A percentile compares a stretch with the other conserved stretches of the same genome.
Evolutionary conservation across 1,284 basidiomycete species (phyloP).

Genomic region (Naganishia cerealis): DNA sequence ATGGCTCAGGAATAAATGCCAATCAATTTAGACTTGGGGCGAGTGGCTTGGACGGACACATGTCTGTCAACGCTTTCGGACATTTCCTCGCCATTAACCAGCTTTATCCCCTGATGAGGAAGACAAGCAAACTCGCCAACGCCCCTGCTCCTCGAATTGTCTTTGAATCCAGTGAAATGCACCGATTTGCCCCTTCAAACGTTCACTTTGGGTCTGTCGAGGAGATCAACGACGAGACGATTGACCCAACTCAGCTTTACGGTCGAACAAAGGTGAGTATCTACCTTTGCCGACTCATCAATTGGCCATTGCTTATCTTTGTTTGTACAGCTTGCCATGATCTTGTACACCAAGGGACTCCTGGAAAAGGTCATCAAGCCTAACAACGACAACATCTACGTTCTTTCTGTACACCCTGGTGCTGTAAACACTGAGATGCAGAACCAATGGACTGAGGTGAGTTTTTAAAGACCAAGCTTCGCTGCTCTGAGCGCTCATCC

Average conservation of each 20-base stretch:
- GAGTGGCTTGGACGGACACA: conserved; percentile 27
- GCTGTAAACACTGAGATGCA: conserved; percentile 58
- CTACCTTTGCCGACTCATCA: background rate
- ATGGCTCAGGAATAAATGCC: conserved; percentile 51
- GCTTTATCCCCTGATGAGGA: conserved; percentile 56
- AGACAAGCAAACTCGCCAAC: conserved; percentile 49
- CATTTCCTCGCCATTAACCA: conserved; percentile 58
- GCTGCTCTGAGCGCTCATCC: background rate
- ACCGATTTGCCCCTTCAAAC: conserved; percentile 43
- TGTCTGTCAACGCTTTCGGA: conserved; percentile 48
- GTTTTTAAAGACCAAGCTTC: background rate
- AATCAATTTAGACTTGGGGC: conserved; percentile 46
- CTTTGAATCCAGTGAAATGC: conserved; percentile 56
- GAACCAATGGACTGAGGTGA: conserved; percentile 38
- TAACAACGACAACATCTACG: conserved; percentile 52
- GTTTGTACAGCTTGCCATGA: conserved; percentile 51
- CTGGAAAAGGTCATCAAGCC: conserved; percentile 54
- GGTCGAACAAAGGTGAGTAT: conserved; percentile 52
- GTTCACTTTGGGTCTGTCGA: conserved; percentile 53
- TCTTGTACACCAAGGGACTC: conserved; percentile 55
- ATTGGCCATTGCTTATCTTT: background rate
- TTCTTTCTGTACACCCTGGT: conserved; percentile 55
- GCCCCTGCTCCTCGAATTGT: conserved; percentile 54
- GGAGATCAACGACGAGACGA: conserved; percentile 54
- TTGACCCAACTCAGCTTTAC: conserved; percentile 53